These are phyloP conservation scores for Pichia insulana DNA, from an alignment of 805 yeast genomes.

Conservation along the genomic window DNA sequence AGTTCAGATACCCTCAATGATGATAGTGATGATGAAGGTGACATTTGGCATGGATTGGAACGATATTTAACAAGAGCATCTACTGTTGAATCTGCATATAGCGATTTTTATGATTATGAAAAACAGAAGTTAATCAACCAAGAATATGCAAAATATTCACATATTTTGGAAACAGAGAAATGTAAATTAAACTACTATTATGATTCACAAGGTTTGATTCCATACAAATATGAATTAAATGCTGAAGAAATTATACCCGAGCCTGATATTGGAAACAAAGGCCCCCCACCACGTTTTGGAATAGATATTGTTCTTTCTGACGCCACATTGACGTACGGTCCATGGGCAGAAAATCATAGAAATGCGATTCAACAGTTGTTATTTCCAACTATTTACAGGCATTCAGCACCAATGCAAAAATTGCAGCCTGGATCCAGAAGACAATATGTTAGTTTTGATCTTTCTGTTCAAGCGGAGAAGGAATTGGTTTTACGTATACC, in stretches of 20 bases:
- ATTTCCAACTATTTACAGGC: conserved; percentile 59
- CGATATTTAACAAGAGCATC: conserved; percentile 43
- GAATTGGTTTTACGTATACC: conserved; percentile 70
- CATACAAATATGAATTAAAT: conserved; percentile 26
- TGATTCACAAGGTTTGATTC: conserved; percentile 65
- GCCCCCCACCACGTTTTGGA: conserved; percentile 52
- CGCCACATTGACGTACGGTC: conserved; percentile 77
- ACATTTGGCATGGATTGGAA: conserved; percentile 69
- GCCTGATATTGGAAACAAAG: conserved; percentile 52
- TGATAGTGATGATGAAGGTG: conserved; percentile 4
- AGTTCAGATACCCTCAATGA: neutral
- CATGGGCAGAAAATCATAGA: conserved; percentile 91
- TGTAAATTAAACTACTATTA: conserved; percentile 52
- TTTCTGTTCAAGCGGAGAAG: conserved; percentile 52
- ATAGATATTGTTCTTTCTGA: conserved; percentile 48
- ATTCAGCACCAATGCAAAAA: conserved; percentile 33
- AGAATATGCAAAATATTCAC: conserved; percentile 79
- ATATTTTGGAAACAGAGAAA: conserved; percentile 51
- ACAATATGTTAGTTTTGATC: conserved; percentile 44
- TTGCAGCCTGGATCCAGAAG: conserved; percentile 45
- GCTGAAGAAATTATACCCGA: conserved; percentile 28
- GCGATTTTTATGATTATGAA: conserved; percentile 1
- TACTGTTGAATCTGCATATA: conserved; percentile 5
- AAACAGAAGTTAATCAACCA: conserved; percentile 33
- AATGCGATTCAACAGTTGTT: conserved; percentile 53